Conservation (phyloP, 305 asterid genomes). For the Ilex paraguariensis region DNA sequence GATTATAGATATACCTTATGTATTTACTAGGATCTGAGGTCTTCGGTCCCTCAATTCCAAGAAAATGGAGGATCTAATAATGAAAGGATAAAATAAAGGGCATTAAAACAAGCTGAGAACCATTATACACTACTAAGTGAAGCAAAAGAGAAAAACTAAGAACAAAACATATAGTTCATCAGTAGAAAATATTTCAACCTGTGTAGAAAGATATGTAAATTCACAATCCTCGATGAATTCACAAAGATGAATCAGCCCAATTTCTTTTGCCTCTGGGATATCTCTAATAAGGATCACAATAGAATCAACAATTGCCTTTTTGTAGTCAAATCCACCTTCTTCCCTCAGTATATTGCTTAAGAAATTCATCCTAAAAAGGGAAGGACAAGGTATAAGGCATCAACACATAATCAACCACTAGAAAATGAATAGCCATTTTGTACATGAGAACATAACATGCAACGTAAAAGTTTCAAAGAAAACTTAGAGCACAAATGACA, state of each 20-base stretch:
- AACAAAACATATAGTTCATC: neutral
- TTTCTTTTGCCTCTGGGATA: constrained; percentile 98
- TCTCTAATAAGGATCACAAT: constrained; percentile 96
- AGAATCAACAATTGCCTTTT: constrained; percentile 96
- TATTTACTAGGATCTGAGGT: constrained; percentile 87
- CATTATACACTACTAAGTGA: neutral
- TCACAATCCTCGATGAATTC: constrained; percentile 99
- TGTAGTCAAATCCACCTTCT: constrained; percentile 99
- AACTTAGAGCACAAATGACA: neutral
- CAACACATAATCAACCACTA: neutral
- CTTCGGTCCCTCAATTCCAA: constrained; percentile 97
- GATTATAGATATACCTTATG: constrained; percentile 82
- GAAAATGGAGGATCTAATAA: constrained; percentile 80
- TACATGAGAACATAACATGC: constrained; percentile 1
- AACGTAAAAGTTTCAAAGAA: constrained; percentile 6
- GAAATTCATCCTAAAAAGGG: constrained; percentile 78
- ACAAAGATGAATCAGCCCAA: constrained; percentile 91
- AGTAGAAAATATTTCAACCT: constrained; percentile 45
- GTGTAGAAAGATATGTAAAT: constrained; percentile 98
- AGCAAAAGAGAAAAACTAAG: neutral
- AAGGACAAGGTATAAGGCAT: constrained; percentile 4
- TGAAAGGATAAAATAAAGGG: neutral
- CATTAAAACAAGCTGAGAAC: constrained; percentile 3
- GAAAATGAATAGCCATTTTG: constrained; percentile 1
- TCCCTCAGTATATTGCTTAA: constrained; percentile 96